Conservation (phyloP, 1,284 basidiomycete genomes). For the Vanrija sp. region DNA sequence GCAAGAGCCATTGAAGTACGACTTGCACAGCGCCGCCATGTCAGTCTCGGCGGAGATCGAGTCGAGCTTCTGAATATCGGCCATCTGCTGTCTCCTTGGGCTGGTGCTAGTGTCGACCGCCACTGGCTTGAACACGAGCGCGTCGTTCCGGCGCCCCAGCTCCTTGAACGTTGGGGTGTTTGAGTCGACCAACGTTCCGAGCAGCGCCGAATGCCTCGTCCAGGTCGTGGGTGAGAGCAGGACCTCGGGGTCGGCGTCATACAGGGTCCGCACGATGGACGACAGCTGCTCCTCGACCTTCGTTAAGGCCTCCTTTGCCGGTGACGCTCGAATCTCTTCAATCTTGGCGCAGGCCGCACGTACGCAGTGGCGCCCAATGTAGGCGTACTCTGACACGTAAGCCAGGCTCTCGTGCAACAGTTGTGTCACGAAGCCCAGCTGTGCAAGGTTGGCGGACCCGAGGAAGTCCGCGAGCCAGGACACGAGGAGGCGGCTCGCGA, state of each 20-base stretch:
- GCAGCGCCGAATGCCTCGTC: conserved; percentile 52
- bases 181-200: conserved; percentile 22
- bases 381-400: conserved; percentile 57
- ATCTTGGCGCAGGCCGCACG: conserved; percentile 53
- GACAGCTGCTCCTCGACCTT: conserved; percentile 33
- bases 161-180: conserved; percentile 31
- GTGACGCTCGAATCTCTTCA: conserved; percentile 53
- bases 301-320: conserved; percentile 21
- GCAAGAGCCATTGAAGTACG: conserved; percentile 57
- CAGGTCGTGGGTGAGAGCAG: conserved; percentile 50
- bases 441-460: conserved; percentile 70
- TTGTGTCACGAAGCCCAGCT: conserved; percentile 73
- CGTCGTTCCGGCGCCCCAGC: conserved; percentile 67
- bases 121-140: conserved; percentile 67
- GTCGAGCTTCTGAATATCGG: conserved; percentile 78
- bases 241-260: conserved; percentile 30
- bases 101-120: conserved; percentile 49
- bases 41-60: conserved; percentile 69
- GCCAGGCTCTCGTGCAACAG: conserved; percentile 75
- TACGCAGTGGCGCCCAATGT: conserved; percentile 34
- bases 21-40: conserved; percentile 55
- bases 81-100: conserved; percentile 55
- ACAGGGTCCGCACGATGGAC: conserved; percentile 33
- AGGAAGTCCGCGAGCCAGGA: conserved; percentile 81
- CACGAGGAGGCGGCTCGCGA: conserved; percentile 75